Conservation (phyloP, 1,284 basidiomycete species). For the Cryptococcus sp. region DNA sequence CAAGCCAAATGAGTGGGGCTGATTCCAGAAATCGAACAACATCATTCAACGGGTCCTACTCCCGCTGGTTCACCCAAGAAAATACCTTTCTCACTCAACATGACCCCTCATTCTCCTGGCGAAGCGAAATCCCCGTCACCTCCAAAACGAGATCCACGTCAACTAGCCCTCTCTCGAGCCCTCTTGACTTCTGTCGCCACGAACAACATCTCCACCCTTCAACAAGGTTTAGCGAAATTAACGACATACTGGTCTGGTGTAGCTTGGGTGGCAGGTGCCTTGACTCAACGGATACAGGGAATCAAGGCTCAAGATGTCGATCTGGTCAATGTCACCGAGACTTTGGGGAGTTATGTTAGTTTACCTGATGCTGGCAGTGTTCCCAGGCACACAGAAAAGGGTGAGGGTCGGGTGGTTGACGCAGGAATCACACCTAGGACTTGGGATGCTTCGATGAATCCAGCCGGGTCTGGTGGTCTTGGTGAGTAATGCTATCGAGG, state of each 20-base stretch:
- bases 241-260: slow-evolving; percentile 23
- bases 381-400: background rate
- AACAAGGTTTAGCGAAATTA: slow-evolving; percentile 21
- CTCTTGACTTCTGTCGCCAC: slow-evolving; percentile 17
- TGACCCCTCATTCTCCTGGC: background rate
- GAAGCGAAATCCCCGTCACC: background rate
- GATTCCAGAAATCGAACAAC: slow-evolving; percentile 9
- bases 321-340: slow-evolving; percentile 20
- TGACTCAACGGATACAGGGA: slow-evolving; percentile 19
- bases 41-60: background rate
- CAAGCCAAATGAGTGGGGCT: background rate
- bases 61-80: background rate
- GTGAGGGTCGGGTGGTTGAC: background rate
- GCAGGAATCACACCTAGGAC: background rate
- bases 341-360: slow-evolving; percentile 19
- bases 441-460: background rate
- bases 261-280: slow-evolving; percentile 22
- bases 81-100: background rate
- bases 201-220: slow-evolving; percentile 18
- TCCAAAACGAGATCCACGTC: slow-evolving; percentile 1
- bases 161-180: slow-evolving; percentile 12
- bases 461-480: background rate
- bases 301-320: slow-evolving; percentile 23
- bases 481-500: background rate
- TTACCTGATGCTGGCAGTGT: slow-evolving; percentile 22